phyloP scores from a whole-genome alignment of 352 stramenopile genomes.

The Globisporangium solare region DNA sequence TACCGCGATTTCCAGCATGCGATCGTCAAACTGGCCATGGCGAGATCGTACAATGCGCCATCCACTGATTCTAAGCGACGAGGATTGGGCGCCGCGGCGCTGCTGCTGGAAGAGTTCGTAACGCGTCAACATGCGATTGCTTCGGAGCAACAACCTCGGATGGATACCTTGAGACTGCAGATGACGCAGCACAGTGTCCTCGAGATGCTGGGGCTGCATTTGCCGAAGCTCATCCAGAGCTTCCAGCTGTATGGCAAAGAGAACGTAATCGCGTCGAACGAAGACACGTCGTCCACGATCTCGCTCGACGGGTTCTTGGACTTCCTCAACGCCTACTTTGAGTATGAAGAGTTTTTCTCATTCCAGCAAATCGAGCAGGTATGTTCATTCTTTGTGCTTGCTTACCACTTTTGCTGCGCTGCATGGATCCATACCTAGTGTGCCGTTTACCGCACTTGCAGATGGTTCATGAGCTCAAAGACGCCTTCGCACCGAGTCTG shows the following conservation, averaged over 20 bases:
- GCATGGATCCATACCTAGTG: background rate
- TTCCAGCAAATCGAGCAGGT: constrained; percentile 36
- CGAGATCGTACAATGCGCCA: background rate
- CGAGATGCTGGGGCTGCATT: constrained; percentile 42
- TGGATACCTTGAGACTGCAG: constrained; percentile 46
- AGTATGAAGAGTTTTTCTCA: constrained; percentile 72
- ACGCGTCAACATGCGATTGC: background rate
- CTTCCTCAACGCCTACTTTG: constrained; percentile 76
- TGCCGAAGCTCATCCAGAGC: constrained; percentile 39
- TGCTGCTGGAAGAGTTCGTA: constrained; percentile 32
- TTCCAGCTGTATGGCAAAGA: constrained; percentile 55
- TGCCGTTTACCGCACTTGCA: background rate
- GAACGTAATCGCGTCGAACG: constrained; percentile 14
- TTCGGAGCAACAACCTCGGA: constrained; percentile 1
- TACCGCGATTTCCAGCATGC: constrained; percentile 61
- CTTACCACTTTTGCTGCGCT: constrained; percentile 8
- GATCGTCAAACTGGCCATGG: constrained; percentile 32
- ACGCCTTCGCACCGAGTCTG: constrained; percentile 6
- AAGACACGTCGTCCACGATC: constrained; percentile 30
- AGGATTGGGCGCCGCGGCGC: constrained; percentile 25
- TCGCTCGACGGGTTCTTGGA: constrained; percentile 69
- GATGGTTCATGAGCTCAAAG: constrained; percentile 18
- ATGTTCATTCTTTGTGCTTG: constrained; percentile 15
- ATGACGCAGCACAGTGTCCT: constrained; percentile 41
- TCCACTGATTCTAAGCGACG: background rate